A percentile compares a stretch with the other conserved stretches of the same genome.
These are phyloP conservation scores for Debaryomyces tyrocola DNA, from an alignment of 805 yeast species.

Conservation along the genomic window DNA sequence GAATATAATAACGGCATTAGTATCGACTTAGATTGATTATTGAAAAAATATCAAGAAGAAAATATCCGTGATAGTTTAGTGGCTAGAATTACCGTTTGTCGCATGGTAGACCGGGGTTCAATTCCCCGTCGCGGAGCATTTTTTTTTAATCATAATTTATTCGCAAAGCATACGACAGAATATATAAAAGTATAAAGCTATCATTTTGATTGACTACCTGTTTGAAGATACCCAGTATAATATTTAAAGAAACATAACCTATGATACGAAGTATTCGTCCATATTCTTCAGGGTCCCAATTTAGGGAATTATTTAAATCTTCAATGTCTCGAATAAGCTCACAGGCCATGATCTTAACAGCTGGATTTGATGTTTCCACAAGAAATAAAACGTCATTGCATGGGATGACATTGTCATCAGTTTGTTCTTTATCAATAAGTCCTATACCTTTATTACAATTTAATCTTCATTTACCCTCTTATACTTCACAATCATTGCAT, in stretches of 20 bases:
- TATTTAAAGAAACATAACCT: not conserved
- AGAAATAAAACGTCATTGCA: constrained; percentile 27
- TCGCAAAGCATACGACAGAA: too few species aligned
- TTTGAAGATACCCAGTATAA: not conserved
- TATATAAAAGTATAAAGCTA: not conserved
- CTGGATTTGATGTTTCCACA: constrained; percentile 22
- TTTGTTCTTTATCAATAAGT: constrained; percentile 73
- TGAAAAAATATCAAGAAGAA: too few species aligned
- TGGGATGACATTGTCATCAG: constrained; percentile 87
- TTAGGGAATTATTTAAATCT: constrained; percentile 19
- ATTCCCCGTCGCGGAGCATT: constrained; percentile 10
- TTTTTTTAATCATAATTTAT: not conserved
- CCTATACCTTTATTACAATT: constrained; percentile 83
- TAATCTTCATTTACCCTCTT: constrained; percentile 83
- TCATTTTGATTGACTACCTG: not conserved
- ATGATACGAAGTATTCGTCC: not conserved
- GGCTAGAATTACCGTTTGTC: constrained; percentile 11
- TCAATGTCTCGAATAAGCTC: constrained; percentile 39
- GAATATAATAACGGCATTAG: too few species aligned
- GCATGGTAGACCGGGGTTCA: constrained; percentile 11
- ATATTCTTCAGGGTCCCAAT: not conserved
- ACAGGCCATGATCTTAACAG: constrained; percentile 46
- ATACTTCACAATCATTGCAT: constrained; percentile 70
- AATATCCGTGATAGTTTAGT: constrained; percentile 9
- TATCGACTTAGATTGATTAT: too few species aligned